Conservation (phyloP, 2,329 filamentous ascomycete species). For the Ceratocystis ficicola region DNA sequence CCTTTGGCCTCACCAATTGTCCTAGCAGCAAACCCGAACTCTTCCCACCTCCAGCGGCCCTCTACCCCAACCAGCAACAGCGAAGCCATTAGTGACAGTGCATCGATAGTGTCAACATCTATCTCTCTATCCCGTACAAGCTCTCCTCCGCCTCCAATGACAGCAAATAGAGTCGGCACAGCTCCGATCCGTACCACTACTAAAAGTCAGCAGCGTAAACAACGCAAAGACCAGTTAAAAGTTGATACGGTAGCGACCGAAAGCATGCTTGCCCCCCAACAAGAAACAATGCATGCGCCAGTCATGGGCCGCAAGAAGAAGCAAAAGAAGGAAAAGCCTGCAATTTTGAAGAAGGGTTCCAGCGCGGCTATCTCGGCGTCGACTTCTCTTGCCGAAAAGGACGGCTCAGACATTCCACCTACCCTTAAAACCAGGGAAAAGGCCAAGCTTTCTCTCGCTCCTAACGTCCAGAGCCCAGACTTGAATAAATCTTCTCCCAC, state of each 20-base stretch:
- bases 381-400: background rate
- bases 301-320: conserved; percentile 76
- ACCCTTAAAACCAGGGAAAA: background rate
- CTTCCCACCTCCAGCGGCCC: conserved; percentile 40
- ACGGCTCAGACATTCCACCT: background rate
- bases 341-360: conserved; percentile 24
- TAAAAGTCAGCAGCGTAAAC: conserved; percentile 68
- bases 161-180: conserved; percentile 46
- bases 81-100: conserved; percentile 64
- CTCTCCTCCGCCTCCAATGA: conserved; percentile 56
- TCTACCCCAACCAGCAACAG: conserved; percentile 52
- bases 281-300: conserved; percentile 48
- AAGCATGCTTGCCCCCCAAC: conserved; percentile 39
- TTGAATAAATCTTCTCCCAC: background rate
- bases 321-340: conserved; percentile 58
- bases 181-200: conserved; percentile 58
- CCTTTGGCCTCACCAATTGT: conserved; percentile 34
- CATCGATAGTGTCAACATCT: conserved; percentile 60
- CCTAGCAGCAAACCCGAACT: background rate
- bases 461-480: background rate
- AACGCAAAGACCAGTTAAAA: conserved; percentile 50
- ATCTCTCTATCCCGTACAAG: conserved; percentile 55
- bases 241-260: conserved; percentile 50
- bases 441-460: background rate
- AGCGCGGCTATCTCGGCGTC: conserved; percentile 20